Conservation (phyloP, 2,329 filamentous ascomycete species). For the Ophiocordyceps camponoti-saundersi region DNA sequence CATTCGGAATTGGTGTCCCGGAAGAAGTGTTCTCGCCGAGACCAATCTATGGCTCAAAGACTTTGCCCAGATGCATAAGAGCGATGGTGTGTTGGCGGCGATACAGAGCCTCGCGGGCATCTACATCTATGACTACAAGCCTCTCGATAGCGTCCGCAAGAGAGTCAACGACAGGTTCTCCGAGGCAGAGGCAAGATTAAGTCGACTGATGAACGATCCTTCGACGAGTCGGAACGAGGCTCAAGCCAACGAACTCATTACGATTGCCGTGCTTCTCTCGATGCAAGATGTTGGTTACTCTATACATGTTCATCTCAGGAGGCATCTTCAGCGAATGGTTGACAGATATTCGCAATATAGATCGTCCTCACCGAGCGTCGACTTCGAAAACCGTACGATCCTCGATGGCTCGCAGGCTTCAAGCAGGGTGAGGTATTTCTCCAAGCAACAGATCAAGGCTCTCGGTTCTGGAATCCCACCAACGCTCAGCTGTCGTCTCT, state of each 20-base stretch:
- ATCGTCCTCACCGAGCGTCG: constrained; percentile 20
- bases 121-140: constrained; percentile 23
- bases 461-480: constrained; percentile 16
- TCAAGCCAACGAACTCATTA: constrained; percentile 16
- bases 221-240: constrained; percentile 6
- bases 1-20: constrained; percentile 21
- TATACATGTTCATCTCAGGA: neutral
- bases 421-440: constrained; percentile 17
- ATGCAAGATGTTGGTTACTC: constrained; percentile 21
- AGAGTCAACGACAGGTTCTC: constrained; percentile 16
- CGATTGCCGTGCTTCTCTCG: constrained; percentile 18
- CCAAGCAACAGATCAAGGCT: constrained; percentile 17
- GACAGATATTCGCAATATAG: constrained; percentile 4
- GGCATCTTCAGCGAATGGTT: neutral
- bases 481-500: constrained; percentile 17
- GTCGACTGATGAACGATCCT: constrained; percentile 10
- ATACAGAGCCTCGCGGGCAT: constrained; percentile 23
- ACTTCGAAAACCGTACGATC: constrained; percentile 11
- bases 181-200: constrained; percentile 13
- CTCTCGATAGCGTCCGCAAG: constrained; percentile 12
- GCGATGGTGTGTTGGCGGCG: constrained; percentile 16
- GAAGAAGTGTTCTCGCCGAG: constrained; percentile 17
- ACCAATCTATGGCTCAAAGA: constrained; percentile 23
- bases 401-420: constrained; percentile 21
- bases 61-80: constrained; percentile 20